Percentiles rank a stretch among this genome's conserved stretches.
These are phyloP conservation scores for Colletotrichum caudatum DNA, from an alignment of 2,329 filamentous ascomycete genomes.

Conservation along the genomic window DNA sequence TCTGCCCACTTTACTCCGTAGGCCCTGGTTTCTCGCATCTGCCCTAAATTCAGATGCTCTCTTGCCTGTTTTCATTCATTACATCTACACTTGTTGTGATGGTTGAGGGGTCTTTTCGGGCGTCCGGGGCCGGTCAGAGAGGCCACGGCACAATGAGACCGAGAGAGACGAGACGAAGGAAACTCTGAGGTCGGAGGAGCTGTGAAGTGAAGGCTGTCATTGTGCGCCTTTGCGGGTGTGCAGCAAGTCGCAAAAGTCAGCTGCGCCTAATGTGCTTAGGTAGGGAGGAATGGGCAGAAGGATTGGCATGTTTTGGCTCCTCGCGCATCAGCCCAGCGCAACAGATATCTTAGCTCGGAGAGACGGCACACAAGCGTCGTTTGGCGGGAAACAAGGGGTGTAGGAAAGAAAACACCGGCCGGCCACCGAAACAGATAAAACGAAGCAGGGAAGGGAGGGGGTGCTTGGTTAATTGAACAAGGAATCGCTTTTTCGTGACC, in stretches of 20 bases:
- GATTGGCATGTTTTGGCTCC: conserved; percentile 27
- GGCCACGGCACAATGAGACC: conserved; percentile 13
- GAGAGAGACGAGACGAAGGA: conserved; percentile 12
- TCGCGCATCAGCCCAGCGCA: conserved; percentile 19
- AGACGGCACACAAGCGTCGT: conserved; percentile 35
- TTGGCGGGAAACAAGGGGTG: conserved; percentile 12
- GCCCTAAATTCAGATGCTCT: conserved; percentile 4
- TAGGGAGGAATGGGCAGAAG: background rate
- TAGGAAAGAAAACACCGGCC: background rate
- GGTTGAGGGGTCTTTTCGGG: background rate
- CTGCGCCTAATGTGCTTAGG: background rate
- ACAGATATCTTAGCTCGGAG: conserved; percentile 36
- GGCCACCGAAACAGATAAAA: conserved; percentile 8
- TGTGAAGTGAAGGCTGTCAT: background rate
- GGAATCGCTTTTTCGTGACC: conserved; percentile 15
- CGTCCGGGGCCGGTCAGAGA: background rate
- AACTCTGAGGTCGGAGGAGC: conserved; percentile 2
- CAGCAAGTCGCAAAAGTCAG: conserved; percentile 26
- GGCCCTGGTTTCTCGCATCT: conserved; percentile 6
- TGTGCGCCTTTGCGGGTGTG: conserved; percentile 3
- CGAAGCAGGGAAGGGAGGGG: conserved; percentile 15
- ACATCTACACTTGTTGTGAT: background rate
- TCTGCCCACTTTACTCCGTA: conserved; percentile 2
- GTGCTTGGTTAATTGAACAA: conserved; percentile 16
- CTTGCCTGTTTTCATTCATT: conserved; percentile 8